A percentile compares a stretch with the other conserved stretches of the same genome.
These are phyloP conservation scores for Aspergillus sp. DNA, from an alignment of 2,329 filamentous ascomycete species.

Conservation along the genomic window DNA sequence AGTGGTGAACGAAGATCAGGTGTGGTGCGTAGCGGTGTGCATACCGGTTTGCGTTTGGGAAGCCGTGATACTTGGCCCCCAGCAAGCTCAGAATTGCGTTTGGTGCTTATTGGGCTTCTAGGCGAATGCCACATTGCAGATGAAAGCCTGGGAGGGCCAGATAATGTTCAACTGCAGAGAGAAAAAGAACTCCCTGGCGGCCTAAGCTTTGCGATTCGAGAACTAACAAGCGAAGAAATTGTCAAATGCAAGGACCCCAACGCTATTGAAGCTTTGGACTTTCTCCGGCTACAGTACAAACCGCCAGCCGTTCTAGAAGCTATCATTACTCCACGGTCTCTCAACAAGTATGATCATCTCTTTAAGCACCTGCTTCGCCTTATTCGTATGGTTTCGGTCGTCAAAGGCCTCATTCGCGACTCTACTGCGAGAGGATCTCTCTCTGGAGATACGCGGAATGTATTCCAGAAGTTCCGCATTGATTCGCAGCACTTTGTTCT, in stretches of 20 bases:
- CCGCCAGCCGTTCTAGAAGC: constrained; percentile 65
- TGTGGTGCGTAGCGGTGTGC: constrained; percentile 61
- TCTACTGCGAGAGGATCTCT: constrained; percentile 37
- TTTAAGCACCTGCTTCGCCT: constrained; percentile 77
- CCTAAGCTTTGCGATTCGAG: constrained; percentile 78
- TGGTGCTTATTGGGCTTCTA: constrained; percentile 82
- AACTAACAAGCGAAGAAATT: constrained; percentile 73
- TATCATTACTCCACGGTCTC: constrained; percentile 65
- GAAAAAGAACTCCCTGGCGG: constrained; percentile 57
- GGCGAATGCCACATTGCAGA: constrained; percentile 62
- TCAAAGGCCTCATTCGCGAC: constrained; percentile 60
- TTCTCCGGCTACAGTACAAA: constrained; percentile 80
- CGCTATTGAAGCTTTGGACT: constrained; percentile 85
- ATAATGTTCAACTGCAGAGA: constrained; percentile 17
- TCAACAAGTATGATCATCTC: constrained; percentile 78
- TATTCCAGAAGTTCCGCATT: constrained; percentile 59
- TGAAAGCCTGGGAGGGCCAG: constrained; percentile 11
- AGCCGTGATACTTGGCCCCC: constrained; percentile 84
- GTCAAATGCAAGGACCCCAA: constrained; percentile 77
- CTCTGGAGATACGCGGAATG: constrained; percentile 32
- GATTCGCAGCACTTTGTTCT: constrained; percentile 78
- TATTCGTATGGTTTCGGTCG: constrained; percentile 72
- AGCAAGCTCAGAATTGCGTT: constrained; percentile 83
- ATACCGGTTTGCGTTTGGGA: constrained; percentile 80
- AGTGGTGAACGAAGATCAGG: constrained; percentile 71